Evolutionary conservation across 1,139 yeast species (phyloP).

Genomic region (Magnusiomyces clavatus): DNA sequence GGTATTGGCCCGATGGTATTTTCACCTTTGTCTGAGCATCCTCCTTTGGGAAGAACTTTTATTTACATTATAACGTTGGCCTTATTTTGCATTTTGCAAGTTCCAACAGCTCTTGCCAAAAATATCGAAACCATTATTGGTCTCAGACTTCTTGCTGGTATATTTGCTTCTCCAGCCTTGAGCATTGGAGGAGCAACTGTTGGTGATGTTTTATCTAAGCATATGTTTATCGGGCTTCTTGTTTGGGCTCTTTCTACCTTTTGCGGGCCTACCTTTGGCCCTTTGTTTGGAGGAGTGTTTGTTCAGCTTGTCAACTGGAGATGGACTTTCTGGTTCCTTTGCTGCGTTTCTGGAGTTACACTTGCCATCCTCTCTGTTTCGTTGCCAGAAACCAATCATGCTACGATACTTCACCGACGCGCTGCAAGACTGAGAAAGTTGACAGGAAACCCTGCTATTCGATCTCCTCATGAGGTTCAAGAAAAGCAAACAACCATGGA

Average conservation of each 20-base stretch:
- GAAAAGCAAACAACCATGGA: slow-evolving; percentile 16
- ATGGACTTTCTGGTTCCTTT: slow-evolving; percentile 42
- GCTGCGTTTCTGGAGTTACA: slow-evolving; percentile 35
- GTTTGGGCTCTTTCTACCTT: slow-evolving; percentile 48
- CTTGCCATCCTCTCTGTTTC: slow-evolving; percentile 32
- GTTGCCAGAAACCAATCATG: slow-evolving; percentile 47
- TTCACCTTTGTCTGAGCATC: slow-evolving; percentile 48
- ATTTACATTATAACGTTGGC: slow-evolving; percentile 48
- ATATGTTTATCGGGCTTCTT: slow-evolving; percentile 35
- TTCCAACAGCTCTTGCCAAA: slow-evolving; percentile 40
- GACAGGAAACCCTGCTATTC: slow-evolving; percentile 36
- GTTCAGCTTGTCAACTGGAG: slow-evolving; percentile 30
- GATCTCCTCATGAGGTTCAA: slow-evolving; percentile 38
- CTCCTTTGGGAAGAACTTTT: slow-evolving; percentile 45
- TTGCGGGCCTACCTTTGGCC: slow-evolving; percentile 60
- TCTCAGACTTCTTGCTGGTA: slow-evolving; percentile 71
- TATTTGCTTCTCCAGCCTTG: slow-evolving; percentile 75
- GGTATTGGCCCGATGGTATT: slow-evolving; percentile 50
- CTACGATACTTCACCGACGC: slow-evolving; percentile 40
- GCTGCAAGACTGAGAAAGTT: slow-evolving; percentile 41
- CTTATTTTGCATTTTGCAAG: slow-evolving; percentile 48
- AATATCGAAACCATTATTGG: slow-evolving; percentile 47
- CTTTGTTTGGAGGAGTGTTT: slow-evolving; percentile 56
- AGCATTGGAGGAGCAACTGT: slow-evolving; percentile 85
- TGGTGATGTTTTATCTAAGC: slow-evolving; percentile 41